Evolutionary conservation across 257 asterid species (phyloP).

Genomic region (Verbena officinalis): DNA sequence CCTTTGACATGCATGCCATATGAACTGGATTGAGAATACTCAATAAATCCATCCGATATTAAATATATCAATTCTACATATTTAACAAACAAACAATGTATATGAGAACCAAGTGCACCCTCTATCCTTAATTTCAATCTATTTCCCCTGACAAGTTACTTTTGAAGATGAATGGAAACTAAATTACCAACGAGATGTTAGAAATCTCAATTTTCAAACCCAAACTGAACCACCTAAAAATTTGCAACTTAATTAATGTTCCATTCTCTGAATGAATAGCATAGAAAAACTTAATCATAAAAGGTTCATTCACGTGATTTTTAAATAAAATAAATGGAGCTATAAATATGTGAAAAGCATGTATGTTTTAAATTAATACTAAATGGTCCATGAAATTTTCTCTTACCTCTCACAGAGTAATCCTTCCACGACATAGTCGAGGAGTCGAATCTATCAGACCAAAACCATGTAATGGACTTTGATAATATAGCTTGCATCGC

Average conservation of each 20-base stretch:
- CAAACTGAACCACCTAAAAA: slow-evolving; percentile 21
- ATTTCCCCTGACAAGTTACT: background rate
- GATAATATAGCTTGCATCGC: slow-evolving; percentile 94
- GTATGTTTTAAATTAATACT: background rate
- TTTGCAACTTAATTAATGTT: background rate
- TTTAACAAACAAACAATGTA: too few species aligned
- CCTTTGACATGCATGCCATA: too few species aligned
- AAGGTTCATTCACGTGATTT: background rate
- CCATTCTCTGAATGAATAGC: slow-evolving; percentile 8
- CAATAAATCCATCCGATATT: too few species aligned
- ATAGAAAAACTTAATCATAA: background rate
- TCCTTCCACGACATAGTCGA: slow-evolving; percentile 91
- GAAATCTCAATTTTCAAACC: slow-evolving; percentile 12
- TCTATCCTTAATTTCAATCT: background rate
- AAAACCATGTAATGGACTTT: slow-evolving; percentile 85
- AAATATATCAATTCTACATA: too few species aligned
- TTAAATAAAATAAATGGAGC: background rate
- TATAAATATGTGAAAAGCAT: background rate
- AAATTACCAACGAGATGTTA: slow-evolving; percentile 13
- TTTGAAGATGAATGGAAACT: slow-evolving; percentile 6
- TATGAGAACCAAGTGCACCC: background rate
- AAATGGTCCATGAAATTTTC: background rate
- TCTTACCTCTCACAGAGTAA: slow-evolving; percentile 55
- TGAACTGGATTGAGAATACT: too few species aligned
- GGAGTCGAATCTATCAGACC: slow-evolving; percentile 79